These are phyloP conservation scores for Solanum chacoense DNA, from an alignment of 305 asterid genomes.

Conservation along the genomic window DNA sequence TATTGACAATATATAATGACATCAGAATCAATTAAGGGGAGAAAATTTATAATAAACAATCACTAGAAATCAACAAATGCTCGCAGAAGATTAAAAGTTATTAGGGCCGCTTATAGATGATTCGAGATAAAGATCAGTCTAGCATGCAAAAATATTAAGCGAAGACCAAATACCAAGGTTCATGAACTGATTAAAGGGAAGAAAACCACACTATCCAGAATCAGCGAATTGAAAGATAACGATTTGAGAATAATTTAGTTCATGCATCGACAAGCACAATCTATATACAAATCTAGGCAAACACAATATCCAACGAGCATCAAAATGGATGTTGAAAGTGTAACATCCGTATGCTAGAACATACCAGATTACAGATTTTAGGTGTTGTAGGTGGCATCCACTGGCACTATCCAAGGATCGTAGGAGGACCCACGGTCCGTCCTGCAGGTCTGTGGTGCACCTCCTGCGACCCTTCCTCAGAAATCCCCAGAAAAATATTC, in stretches of 20 bases:
- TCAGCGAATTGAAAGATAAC: background rate
- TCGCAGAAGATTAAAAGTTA: background rate
- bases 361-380: no score
- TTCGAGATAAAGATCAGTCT: background rate
- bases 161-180: background rate
- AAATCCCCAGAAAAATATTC: no score
- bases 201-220: background rate
- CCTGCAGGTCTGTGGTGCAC: no score
- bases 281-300: background rate
- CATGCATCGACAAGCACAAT: background rate
- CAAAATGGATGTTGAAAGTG: background rate
- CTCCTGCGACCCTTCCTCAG: no score
- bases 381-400: no score
- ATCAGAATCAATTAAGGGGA: background rate
- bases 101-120: background rate
- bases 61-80: background rate
- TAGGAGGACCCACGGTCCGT: no score
- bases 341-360: no score
- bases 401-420: no score
- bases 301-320: background rate
- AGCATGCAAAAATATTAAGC: background rate
- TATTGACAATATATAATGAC: background rate
- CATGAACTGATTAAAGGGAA: background rate
- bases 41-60: background rate
- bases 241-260: no score